phyloP scores from a whole-genome alignment of 257 asterid genomes.

The Solanum appendiculatum region DNA sequence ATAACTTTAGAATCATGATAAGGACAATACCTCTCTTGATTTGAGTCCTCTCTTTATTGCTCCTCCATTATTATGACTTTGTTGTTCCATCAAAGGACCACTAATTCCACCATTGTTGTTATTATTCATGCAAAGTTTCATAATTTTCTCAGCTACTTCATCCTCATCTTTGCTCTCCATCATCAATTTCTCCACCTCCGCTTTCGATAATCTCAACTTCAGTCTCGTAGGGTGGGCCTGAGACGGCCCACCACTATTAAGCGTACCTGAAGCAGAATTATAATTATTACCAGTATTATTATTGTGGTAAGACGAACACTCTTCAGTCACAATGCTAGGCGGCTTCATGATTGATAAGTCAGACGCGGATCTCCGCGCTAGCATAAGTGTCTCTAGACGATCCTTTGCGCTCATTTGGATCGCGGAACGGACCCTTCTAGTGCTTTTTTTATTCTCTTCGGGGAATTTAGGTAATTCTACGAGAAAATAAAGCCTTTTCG shows the following conservation, averaged over 20 bases:
- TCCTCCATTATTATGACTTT: conserved; percentile 8
- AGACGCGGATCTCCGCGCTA: conserved; percentile 69
- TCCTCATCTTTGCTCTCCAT: conserved; percentile 47
- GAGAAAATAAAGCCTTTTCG: conserved; percentile 62
- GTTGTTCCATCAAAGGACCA: background rate
- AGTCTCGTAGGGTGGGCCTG: conserved; percentile 23
- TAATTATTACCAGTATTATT: background rate
- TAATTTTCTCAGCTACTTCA: conserved; percentile 62
- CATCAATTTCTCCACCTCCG: conserved; percentile 74
- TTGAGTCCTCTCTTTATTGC: conserved; percentile 17
- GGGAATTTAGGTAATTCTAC: conserved; percentile 65
- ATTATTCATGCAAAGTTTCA: conserved; percentile 35
- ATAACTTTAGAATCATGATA: background rate
- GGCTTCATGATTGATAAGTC: conserved; percentile 62
- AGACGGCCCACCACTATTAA: conserved; percentile 1
- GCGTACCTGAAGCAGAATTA: background rate
- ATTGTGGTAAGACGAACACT: background rate
- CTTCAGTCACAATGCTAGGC: conserved; percentile 16
- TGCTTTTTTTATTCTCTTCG: conserved; percentile 13
- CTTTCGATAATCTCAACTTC: conserved; percentile 61
- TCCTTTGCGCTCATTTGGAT: conserved; percentile 95
- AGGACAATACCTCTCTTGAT: conserved; percentile 49
- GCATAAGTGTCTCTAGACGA: conserved; percentile 79
- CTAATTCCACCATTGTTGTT: background rate
- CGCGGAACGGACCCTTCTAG: conserved; percentile 78